These are phyloP conservation scores for Aspergillus spinulosporus DNA, from an alignment of 2,329 filamentous ascomycete species.

Conservation along the genomic window DNA sequence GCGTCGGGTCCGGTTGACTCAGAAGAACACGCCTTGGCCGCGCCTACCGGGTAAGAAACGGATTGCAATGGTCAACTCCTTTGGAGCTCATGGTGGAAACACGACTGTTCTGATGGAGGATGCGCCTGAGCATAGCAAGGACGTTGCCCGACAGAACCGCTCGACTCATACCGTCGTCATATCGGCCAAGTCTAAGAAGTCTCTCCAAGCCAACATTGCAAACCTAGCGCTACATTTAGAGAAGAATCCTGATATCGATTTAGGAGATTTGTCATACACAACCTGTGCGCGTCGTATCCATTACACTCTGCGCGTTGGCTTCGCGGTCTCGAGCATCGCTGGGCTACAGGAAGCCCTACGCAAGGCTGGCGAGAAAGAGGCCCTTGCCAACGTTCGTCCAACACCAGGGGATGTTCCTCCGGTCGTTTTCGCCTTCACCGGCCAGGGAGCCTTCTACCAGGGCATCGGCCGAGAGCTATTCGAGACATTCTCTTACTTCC, in stretches of 20 bases:
- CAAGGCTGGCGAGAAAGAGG: constrained; percentile 3
- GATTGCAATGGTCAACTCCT: constrained; percentile 59
- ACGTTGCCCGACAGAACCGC: constrained; percentile 44
- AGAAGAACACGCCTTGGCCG: constrained; percentile 42
- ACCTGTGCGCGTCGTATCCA: constrained; percentile 58
- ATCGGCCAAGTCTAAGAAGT: constrained; percentile 52
- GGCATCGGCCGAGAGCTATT: constrained; percentile 29
- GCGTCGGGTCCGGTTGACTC: constrained; percentile 36
- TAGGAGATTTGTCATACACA: constrained; percentile 63
- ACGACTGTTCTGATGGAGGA: constrained; percentile 65
- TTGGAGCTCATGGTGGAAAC: constrained; percentile 69
- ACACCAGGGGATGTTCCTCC: constrained; percentile 15
- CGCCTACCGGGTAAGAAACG: constrained; percentile 31
- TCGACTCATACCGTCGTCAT: constrained; percentile 57
- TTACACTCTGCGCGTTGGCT: constrained; percentile 17
- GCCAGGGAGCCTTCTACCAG: constrained; percentile 14
- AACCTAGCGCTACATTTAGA: constrained; percentile 46
- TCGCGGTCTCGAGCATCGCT: constrained; percentile 2
- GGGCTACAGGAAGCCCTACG: constrained; percentile 9
- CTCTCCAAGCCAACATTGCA: constrained; percentile 55
- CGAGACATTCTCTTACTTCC: constrained; percentile 21
- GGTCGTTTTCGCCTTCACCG: constrained; percentile 16
- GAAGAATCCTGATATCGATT: constrained; percentile 37
- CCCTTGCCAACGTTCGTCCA: constrained; percentile 57
- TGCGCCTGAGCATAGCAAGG: constrained; percentile 50